Base-by-base conservation (phyloP, 176 grass and related monocot genomes). In the Avena sativa region DNA sequence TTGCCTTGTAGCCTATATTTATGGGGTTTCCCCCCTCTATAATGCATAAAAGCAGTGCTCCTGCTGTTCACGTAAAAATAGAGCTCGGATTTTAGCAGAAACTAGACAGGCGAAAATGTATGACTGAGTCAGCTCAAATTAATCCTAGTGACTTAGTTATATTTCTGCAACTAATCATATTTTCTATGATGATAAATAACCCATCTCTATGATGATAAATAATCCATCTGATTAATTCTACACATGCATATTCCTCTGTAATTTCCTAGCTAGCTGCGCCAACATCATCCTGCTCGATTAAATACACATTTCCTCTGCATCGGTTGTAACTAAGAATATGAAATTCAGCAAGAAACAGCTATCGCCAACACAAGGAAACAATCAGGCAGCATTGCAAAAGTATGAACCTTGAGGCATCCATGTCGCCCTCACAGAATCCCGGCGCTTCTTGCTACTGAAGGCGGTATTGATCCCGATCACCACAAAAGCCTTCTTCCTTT, bases 391-490 rank as follows among this genome's bases (percentile, higher is more conserved):
- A n/a, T 43, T 38, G 63, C 6, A n/a, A 25, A 87, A 87, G 11
- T 49, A 43, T 73, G 73, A 91, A 98, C 97, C 97, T 96, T 94
- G 92, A 60, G 92, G 94, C 94, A 98, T 96, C 97, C 97, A 98
- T 9, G 93, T 96, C 75, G 91, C 82, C 83, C 97, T 91, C 57
- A 98, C 94, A n/a, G 97, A 96, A 58, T 98, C 97, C 48, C 97
- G 89, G 20, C 97, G 93, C 83, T 91, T 98, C 86, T 89, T 88
- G 84, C 97, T 98, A 67, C 90, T 98, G 90, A 98, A 98, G 44
- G 96, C 96, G 2, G 96, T 98, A 49, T 98, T 98, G 60, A 98
- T 86, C 84, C 93, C 96, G 59, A 98, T 95, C 60, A 96, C 92
- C 2, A 91, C 89, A 85, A 93, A 94, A 50, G 85, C 92, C 50